phyloP scores from a whole-genome alignment of 2,329 filamentous ascomycete genomes.

The Chrysoporthe puriensis region DNA sequence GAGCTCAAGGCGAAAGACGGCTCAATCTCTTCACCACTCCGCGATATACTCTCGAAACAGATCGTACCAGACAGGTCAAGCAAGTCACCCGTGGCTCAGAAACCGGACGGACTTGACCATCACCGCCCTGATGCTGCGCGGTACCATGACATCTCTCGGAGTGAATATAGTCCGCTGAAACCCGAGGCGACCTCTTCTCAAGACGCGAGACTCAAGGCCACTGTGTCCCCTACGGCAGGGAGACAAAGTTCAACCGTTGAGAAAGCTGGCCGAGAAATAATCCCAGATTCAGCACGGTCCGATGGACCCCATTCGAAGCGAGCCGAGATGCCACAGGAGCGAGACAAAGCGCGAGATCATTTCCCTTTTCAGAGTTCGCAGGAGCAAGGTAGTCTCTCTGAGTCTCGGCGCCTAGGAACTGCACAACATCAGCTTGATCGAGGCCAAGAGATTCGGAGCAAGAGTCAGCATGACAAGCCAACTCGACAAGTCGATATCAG shows the following conservation, averaged over 20 bases:
- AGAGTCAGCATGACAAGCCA: neutral
- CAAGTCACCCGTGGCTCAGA: neutral
- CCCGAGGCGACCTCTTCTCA: neutral
- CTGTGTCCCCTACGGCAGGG: neutral
- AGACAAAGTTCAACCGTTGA: neutral
- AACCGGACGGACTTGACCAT: neutral
- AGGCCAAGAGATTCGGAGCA: neutral
- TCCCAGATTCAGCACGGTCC: no score
- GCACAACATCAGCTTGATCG: neutral
- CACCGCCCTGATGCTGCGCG: neutral
- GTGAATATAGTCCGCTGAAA: neutral
- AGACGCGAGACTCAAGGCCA: neutral
- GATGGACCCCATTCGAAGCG: neutral
- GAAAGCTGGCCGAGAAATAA: neutral
- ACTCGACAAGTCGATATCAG: neutral
- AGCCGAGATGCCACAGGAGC: neutral
- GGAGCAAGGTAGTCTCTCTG: neutral
- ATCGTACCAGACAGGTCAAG: neutral
- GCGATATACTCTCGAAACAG: neutral
- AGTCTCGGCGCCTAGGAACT: neutral
- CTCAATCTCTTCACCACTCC: neutral
- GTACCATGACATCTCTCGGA: neutral
- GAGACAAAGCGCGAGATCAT: neutral
- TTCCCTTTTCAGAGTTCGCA: neutral
- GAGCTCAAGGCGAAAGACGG: neutral